Evolutionary conservation across 805 yeast genomes (phyloP).

Genomic region (Teunomyces funiuensis): DNA sequence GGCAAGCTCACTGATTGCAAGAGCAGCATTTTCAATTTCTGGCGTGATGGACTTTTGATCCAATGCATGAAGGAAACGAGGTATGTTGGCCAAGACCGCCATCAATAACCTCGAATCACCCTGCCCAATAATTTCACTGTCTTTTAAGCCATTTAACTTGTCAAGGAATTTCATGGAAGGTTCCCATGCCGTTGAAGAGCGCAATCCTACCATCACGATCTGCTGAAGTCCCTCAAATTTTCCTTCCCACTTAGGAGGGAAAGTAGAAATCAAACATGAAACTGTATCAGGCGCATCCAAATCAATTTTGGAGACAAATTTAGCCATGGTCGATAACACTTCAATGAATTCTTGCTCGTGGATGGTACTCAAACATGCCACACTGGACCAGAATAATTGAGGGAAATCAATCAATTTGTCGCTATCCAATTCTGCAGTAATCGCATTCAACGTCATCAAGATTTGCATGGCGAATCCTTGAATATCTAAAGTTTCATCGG

Average conservation of each 20-base stretch:
- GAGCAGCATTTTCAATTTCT: slow-evolving; percentile 48
- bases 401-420: slow-evolving; percentile 83
- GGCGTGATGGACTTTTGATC: slow-evolving; percentile 49
- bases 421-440: slow-evolving; percentile 80
- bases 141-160: slow-evolving; percentile 61
- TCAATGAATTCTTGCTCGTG: slow-evolving; percentile 94
- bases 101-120: slow-evolving; percentile 67
- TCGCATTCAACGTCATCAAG: slow-evolving; percentile 90
- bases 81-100: slow-evolving; percentile 75
- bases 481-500: slow-evolving; percentile 85
- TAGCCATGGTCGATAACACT: slow-evolving; percentile 75
- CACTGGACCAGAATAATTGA: slow-evolving; percentile 92
- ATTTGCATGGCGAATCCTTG: slow-evolving; percentile 98
- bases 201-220: slow-evolving; percentile 74
- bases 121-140: slow-evolving; percentile 75
- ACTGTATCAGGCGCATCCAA: slow-evolving; percentile 83
- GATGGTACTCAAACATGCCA: slow-evolving; percentile 84
- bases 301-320: slow-evolving; percentile 83
- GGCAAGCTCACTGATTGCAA: slow-evolving; percentile 57
- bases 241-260: slow-evolving; percentile 96
- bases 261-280: slow-evolving; percentile 75
- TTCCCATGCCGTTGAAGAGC: slow-evolving; percentile 80
- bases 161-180: slow-evolving; percentile 73
- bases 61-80: slow-evolving; percentile 80
- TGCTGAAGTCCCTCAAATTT: slow-evolving; percentile 85